phyloP scores from a whole-genome alignment of 306 rosid species.

The Nissolia schottii region DNA sequence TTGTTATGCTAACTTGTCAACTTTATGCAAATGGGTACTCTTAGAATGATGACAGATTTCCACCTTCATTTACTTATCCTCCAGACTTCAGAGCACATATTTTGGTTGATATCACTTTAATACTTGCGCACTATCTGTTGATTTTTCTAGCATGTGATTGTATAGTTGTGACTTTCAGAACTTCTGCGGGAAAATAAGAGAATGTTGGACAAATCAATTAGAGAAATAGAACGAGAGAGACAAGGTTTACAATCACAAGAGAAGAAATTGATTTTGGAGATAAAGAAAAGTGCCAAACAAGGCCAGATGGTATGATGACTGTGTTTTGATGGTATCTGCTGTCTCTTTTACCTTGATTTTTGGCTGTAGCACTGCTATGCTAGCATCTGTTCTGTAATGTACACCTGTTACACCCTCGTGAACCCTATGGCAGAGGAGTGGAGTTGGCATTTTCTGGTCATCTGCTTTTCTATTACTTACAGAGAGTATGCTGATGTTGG shows the following conservation, averaged over 20 bases:
- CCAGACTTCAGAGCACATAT: not conserved
- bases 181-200: constrained; percentile 87
- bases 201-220: constrained; percentile 83
- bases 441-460: not conserved
- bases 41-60: not conserved
- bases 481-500: not conserved
- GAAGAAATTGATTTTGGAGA: constrained; percentile 79
- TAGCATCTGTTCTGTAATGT: not conserved
- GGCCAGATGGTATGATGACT: constrained; percentile 72
- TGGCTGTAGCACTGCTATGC: not conserved
- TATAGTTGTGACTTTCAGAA: constrained; percentile 43
- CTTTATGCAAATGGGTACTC: not conserved
- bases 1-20: not conserved
- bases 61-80: not conserved
- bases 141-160: not conserved
- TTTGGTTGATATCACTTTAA: not conserved
- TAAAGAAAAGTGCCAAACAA: constrained; percentile 92
- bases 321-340: not conserved
- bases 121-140: not conserved
- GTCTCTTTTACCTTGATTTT: not conserved
- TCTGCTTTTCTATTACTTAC: not conserved
- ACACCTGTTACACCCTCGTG: not conserved
- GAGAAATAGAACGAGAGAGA: constrained; percentile 89
- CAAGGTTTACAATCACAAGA: constrained; percentile 73
- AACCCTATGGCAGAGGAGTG: not conserved